phyloP scores from a whole-genome alignment of 208 protist species.

The Borovskyia barvae region DNA sequence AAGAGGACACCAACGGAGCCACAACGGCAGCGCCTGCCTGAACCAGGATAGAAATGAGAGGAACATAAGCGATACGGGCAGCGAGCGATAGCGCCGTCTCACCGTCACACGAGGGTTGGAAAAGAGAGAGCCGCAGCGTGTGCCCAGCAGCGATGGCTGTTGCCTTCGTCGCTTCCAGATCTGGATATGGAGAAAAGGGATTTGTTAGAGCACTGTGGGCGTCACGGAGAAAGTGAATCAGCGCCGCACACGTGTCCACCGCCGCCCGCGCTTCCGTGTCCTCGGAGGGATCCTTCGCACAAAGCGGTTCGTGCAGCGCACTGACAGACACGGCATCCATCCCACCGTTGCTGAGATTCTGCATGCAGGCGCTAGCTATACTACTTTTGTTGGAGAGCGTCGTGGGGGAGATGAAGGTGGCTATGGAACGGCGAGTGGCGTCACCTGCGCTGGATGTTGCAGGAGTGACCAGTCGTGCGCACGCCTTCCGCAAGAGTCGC shows the following conservation, averaged over 20 bases:
- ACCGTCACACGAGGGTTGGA: constrained; percentile 31
- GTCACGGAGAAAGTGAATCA: neutral
- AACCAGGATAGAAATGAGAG: constrained; percentile 35
- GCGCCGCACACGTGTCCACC: neutral
- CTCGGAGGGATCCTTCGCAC: neutral
- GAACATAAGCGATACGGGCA: constrained; percentile 47
- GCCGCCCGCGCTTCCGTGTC: neutral
- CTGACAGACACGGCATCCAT: too few species aligned
- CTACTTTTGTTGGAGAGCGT: too few species aligned
- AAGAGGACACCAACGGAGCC: too few species aligned
- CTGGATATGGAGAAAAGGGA: neutral
- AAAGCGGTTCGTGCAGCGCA: neutral
- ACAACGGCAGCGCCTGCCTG: constrained; percentile 12
- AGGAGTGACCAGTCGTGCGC: constrained; percentile 13
- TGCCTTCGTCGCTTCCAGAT: neutral
- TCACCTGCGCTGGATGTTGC: neutral
- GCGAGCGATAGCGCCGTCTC: constrained; percentile 69
- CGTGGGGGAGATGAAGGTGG: too few species aligned
- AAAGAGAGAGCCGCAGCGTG: constrained; percentile 19
- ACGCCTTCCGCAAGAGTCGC: constrained; percentile 22
- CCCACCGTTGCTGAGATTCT: too few species aligned
- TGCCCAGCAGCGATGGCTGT: neutral
- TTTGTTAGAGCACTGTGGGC: neutral
- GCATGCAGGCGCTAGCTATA: too few species aligned
- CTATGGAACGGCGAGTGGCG: neutral